A percentile compares a stretch with the other conserved stretches of the same genome.
Conservation (phyloP, 164 flowering plant species). For the Sextonia rubra region DNA sequence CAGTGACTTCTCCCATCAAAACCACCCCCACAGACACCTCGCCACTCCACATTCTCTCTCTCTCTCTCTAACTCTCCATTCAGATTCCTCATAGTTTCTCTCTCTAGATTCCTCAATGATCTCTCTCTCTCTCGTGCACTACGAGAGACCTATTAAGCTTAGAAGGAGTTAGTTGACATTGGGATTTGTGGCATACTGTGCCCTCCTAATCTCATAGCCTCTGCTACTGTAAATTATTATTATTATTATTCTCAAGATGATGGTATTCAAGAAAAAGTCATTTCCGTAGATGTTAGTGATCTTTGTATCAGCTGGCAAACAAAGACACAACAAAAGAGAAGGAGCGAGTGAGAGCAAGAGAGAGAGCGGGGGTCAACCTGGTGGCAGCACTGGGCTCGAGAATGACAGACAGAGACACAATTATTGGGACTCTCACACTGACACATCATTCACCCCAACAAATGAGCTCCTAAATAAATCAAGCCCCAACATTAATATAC, state of each 20-base stretch:
- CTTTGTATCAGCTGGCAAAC: neutral
- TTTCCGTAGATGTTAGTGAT: neutral
- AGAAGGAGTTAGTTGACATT: neutral
- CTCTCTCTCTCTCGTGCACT: neutral
- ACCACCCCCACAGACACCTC: too few relatives aligned
- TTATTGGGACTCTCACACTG: neutral
- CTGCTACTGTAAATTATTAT: neutral
- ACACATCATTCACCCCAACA: constrained; percentile 2
- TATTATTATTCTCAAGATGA: neutral
- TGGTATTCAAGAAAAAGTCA: neutral
- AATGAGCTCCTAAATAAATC: neutral
- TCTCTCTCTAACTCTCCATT: neutral
- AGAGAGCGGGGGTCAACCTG: neutral
- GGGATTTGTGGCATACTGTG: neutral
- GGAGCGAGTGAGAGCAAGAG: neutral
- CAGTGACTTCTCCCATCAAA: neutral
- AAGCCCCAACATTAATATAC: neutral
- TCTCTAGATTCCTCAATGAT: neutral
- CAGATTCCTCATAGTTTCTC: neutral
- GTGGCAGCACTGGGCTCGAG: constrained; percentile 1
- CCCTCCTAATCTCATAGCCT: neutral
- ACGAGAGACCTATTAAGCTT: neutral
- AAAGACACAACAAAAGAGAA: neutral
- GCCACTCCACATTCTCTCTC: neutral
- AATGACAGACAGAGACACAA: constrained; percentile 1